Conservation (phyloP, 2,329 filamentous ascomycete genomes). For the Fusarium guadeloupense region DNA sequence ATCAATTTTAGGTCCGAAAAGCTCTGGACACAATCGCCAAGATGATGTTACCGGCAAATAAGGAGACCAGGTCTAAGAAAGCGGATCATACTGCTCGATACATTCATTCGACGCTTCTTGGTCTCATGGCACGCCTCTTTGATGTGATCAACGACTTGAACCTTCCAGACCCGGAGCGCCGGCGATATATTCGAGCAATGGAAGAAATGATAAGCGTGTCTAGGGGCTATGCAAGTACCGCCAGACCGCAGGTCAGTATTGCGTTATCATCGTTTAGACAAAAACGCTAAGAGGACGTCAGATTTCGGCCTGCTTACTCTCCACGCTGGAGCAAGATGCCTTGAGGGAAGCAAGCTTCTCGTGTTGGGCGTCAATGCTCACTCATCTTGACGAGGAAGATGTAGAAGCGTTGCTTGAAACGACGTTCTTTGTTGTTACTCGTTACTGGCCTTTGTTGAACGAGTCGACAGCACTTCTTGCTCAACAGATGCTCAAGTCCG, state of each 20-base stretch:
- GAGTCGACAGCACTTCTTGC: slow-evolving; percentile 67
- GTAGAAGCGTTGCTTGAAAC: slow-evolving; percentile 84
- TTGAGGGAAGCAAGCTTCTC: slow-evolving; percentile 83
- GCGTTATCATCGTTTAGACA: neutral
- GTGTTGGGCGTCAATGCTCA: slow-evolving; percentile 85
- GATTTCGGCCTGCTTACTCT: slow-evolving; percentile 92
- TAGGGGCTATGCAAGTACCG: slow-evolving; percentile 76
- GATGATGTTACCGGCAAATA: slow-evolving; percentile 52
- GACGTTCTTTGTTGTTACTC: slow-evolving; percentile 86
- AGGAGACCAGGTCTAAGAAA: slow-evolving; percentile 58
- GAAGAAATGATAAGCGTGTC: slow-evolving; percentile 87
- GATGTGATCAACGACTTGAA: slow-evolving; percentile 78
- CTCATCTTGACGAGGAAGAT: slow-evolving; percentile 78
- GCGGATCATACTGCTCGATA: slow-evolving; percentile 74
- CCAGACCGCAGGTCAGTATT: slow-evolving; percentile 80
- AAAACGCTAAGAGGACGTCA: slow-evolving; percentile 48
- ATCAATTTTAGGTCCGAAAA: slow-evolving; percentile 54
- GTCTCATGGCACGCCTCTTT: slow-evolving; percentile 84
- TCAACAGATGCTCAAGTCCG: slow-evolving; percentile 68
- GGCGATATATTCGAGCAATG: slow-evolving; percentile 81
- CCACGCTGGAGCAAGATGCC: slow-evolving; percentile 77
- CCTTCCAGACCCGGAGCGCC: slow-evolving; percentile 72
- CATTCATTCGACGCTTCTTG: slow-evolving; percentile 83
- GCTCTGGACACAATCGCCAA: slow-evolving; percentile 59
- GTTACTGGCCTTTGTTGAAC: slow-evolving; percentile 78